Conservation (phyloP, 177 flowering plant genomes). For the Vitis hybrid region DNA sequence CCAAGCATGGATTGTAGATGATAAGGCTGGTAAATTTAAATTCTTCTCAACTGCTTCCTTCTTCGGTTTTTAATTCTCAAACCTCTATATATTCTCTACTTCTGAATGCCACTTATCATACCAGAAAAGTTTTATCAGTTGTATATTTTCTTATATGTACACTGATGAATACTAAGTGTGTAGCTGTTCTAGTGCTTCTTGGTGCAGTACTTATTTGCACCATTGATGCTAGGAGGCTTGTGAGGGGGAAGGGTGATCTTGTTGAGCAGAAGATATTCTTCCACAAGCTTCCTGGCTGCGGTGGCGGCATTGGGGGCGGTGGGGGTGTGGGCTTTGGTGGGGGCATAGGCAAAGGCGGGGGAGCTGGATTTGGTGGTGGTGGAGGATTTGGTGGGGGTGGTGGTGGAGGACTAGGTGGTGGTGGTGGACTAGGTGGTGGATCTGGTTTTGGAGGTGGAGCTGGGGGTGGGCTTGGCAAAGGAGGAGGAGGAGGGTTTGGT, state of each 20-base stretch:
- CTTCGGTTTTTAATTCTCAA: background rate
- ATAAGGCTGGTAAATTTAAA: background rate
- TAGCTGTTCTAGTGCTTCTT: background rate
- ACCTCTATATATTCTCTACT: background rate
- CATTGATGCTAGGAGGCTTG: constrained; percentile 15
- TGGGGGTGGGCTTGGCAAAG: constrained; percentile 9
- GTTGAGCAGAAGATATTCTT: constrained; percentile 8
- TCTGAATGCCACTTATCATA: background rate
- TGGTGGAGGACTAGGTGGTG: constrained; percentile 1
- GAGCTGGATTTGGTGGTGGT: constrained; percentile 6
- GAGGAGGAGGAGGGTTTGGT: too few species aligned
- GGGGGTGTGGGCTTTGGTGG: background rate
- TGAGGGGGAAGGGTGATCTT: background rate
- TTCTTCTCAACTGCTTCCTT: background rate
- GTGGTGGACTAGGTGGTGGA: constrained; percentile 1
- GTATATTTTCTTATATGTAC: background rate
- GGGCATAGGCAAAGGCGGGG: background rate
- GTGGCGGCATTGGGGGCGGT: background rate
- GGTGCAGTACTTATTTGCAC: constrained; percentile 2
- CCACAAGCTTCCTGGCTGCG: background rate
- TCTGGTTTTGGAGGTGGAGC: constrained; percentile 2
- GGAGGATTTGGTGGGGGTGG: constrained; percentile 5
- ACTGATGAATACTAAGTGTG: background rate
- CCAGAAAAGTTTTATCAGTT: too few species aligned
- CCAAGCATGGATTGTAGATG: background rate